These are phyloP conservation scores for Didymella segeticola DNA, from an alignment of 2,329 filamentous ascomycete genomes.

Conservation along the genomic window DNA sequence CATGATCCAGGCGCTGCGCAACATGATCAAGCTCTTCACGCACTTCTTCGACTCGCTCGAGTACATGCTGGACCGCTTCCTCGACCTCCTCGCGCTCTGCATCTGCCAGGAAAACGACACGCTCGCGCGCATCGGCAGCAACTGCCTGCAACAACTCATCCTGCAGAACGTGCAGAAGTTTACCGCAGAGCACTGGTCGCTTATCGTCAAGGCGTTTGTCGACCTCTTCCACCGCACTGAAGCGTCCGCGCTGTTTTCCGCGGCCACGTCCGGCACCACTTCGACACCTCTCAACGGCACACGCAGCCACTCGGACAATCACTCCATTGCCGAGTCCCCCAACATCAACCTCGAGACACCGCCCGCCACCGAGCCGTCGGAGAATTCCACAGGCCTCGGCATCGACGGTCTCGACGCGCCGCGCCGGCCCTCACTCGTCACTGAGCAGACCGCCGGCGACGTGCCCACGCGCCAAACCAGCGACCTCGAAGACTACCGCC, in stretches of 20 bases:
- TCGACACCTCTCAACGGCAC: slow-evolving; percentile 59
- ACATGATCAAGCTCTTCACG: slow-evolving; percentile 98
- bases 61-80: slow-evolving; percentile 97
- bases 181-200: slow-evolving; percentile 83
- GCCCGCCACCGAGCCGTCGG: slow-evolving; percentile 29
- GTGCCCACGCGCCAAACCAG: slow-evolving; percentile 46
- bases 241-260: slow-evolving; percentile 92
- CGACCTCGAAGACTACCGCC: slow-evolving; percentile 85
- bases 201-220: slow-evolving; percentile 94
- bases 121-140: slow-evolving; percentile 95
- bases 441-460: slow-evolving; percentile 42
- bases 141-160: slow-evolving; percentile 95
- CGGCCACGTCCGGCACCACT: slow-evolving; percentile 62
- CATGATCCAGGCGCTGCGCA: slow-evolving; percentile 97
- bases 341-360: slow-evolving; percentile 46
- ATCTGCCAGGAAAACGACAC: slow-evolving; percentile 99
- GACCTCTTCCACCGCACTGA: slow-evolving; percentile 95
- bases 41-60: slow-evolving; percentile 97
- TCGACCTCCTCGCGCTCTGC: slow-evolving; percentile 91
- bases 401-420: slow-evolving; percentile 51
- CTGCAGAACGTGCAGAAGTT: slow-evolving; percentile 97
- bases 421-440: slow-evolving; percentile 40
- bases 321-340: slow-evolving; percentile 40
- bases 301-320: slow-evolving; percentile 54
- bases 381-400: slow-evolving; percentile 51